Base-by-base conservation (phyloP, 306 rosid genomes). In the Ormosia emarginata region DNA sequence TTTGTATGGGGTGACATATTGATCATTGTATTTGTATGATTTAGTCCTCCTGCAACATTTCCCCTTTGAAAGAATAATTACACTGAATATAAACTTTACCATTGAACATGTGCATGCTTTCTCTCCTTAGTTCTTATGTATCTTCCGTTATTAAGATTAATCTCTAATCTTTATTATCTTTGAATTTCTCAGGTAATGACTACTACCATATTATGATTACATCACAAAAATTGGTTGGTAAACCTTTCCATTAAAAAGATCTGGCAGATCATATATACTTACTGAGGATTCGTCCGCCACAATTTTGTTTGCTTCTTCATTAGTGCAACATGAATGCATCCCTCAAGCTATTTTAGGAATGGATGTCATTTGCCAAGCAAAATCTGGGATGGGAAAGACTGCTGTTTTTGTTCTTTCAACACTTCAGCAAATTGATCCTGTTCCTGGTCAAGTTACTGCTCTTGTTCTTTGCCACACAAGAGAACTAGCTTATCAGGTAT, bases 351-450 rank as follows among this genome's bases (percentile, higher is more conserved):
- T 92, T 63, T 79, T 90, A 78, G 94, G 94, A 81, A 92, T 87
- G 94, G 91, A 90, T 85, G 94, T 90, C 74, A 75, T 90, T 73
- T 92, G 93, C 85, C 93, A 89, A 89, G 93, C 94, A 8, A 90
- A 92, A 85, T 90, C 94, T 81, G 93, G 92, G 65, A 89, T 87
- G 94, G 97, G 94, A 18, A 92, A 92, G 85, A 92, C 93, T 40
- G 92, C 94, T 8, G 94, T 92, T 68, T 90, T 90, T 89, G 93
- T 90, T 61, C 87, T 87, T 66, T 90, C 94, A 24, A 72, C 90
- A 13, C 93, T 90, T 68, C 94, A 90, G 85, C 93, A 90, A 83
- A 90, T 92, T 76, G 94, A 92, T 68, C 93, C 94, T 18, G 88
- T 90, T 81, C 73, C 91, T 69, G 93, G 94, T 64, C 97, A 92